phyloP scores from a whole-genome alignment of 805 yeast species.

The Metschnikowia drakensbergensis region DNA sequence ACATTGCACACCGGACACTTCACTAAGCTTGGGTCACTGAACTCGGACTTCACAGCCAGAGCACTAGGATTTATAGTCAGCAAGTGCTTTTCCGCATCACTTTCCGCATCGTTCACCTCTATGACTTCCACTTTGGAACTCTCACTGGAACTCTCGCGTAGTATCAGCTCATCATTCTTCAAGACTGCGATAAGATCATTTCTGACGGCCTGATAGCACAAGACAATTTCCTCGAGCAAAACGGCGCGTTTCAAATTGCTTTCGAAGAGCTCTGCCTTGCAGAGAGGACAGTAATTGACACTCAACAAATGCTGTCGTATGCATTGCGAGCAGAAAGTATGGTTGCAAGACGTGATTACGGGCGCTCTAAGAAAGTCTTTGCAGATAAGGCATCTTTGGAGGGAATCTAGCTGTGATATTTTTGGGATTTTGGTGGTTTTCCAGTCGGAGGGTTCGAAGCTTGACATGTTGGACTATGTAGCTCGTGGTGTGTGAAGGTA shows the following conservation, averaged over 20 bases:
- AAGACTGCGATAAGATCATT: slow-evolving; percentile 13
- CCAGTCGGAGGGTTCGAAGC: slow-evolving; percentile 72
- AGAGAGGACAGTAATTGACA: slow-evolving; percentile 69
- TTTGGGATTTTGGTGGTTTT: slow-evolving; percentile 48
- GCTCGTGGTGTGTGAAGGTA: neutral
- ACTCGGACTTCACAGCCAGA: slow-evolving; percentile 2
- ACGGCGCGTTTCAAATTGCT: slow-evolving; percentile 64
- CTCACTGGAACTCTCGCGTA: neutral
- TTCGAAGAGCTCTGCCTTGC: slow-evolving; percentile 67
- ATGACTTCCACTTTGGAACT: slow-evolving; percentile 13
- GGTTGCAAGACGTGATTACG: slow-evolving; percentile 79
- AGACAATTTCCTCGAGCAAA: slow-evolving; percentile 66
- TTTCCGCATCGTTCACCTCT: slow-evolving; percentile 14
- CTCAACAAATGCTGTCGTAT: slow-evolving; percentile 65
- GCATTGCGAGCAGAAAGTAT: slow-evolving; percentile 85
- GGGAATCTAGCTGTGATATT: slow-evolving; percentile 59
- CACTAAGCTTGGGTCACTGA: slow-evolving; percentile 28
- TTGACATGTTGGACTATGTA: neutral
- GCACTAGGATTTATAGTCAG: neutral
- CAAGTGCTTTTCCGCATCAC: neutral
- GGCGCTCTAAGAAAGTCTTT: slow-evolving; percentile 80
- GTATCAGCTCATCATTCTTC: neutral
- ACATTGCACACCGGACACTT: slow-evolving; percentile 67
- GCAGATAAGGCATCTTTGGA: slow-evolving; percentile 81
- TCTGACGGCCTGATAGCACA: slow-evolving; percentile 38